Percentiles rank a stretch among this genome's conserved stretches.
Evolutionary conservation across 139 green algal genomes (phyloP).

Genomic region (Bryopsis sp.): DNA sequence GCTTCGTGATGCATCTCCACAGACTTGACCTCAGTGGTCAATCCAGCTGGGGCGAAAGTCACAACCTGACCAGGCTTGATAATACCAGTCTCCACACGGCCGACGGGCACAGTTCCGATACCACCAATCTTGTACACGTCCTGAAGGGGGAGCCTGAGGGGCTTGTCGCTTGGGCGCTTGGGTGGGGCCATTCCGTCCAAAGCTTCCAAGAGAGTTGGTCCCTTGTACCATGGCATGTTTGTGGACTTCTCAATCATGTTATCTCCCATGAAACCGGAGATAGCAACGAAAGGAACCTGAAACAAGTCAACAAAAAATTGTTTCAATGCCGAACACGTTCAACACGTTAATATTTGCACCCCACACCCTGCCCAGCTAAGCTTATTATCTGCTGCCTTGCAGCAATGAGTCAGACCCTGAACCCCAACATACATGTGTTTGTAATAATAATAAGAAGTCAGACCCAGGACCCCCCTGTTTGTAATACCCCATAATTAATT

Average conservation of each 20-base stretch:
- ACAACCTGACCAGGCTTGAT: conserved; percentile 32
- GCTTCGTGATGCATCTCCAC: conserved; percentile 99
- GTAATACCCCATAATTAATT: too few relatives aligned
- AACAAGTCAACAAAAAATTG: too few relatives aligned
- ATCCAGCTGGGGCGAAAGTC: conserved; percentile 27
- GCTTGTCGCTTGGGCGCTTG: conserved; percentile 49
- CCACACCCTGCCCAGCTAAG: too few relatives aligned
- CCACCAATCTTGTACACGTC: conserved; percentile 89
- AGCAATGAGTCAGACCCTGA: too few relatives aligned
- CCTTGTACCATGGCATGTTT: conserved; percentile 83
- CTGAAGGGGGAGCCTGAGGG: conserved; percentile 54
- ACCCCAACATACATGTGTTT: too few relatives aligned
- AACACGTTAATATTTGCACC: too few relatives aligned
- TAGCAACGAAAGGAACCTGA: conserved; percentile 91
- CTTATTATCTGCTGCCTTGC: too few relatives aligned
- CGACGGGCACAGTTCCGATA: conserved; percentile 80
- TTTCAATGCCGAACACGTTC: too few relatives aligned
- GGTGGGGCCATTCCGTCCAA: conserved; percentile 57
- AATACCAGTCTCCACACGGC: conserved; percentile 73
- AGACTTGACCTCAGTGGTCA: conserved; percentile 56
- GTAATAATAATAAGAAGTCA: too few relatives aligned
- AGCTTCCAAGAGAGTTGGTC: conserved; percentile 56
- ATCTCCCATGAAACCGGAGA: conserved; percentile 98
- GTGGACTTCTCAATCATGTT: conserved; percentile 93
- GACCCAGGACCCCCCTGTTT: too few relatives aligned